These are phyloP conservation scores for Pichiaceae sp. DNA, from an alignment of 1,139 yeast genomes.

Conservation along the genomic window DNA sequence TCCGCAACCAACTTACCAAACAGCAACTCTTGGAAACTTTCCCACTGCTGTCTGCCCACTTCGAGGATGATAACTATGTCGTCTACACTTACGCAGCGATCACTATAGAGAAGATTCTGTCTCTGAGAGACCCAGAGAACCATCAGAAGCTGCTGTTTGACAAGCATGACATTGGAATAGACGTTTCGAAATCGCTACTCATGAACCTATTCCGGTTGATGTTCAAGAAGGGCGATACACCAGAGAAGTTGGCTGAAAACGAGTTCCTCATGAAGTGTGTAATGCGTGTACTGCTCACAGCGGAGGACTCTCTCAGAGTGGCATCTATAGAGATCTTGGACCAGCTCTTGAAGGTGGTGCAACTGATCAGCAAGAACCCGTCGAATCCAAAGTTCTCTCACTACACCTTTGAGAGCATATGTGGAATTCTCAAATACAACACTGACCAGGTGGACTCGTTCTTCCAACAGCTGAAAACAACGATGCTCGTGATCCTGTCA, in stretches of 20 bases:
- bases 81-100: conserved; percentile 92
- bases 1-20: conserved; percentile 88
- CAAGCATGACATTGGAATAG: conserved; percentile 57
- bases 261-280: conserved; percentile 86
- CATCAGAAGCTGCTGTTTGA: conserved; percentile 48
- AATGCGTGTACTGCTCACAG: conserved; percentile 73
- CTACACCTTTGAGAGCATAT: conserved; percentile 81
- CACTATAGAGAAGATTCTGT: conserved; percentile 79
- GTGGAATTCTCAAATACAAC: conserved; percentile 59
- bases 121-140: conserved; percentile 51
- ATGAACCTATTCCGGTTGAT: conserved; percentile 62
- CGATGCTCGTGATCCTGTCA: conserved; percentile 57
- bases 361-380: conserved; percentile 76
- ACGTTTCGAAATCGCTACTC: conserved; percentile 46
- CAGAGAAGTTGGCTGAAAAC: conserved; percentile 91
- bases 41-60: conserved; percentile 70
- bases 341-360: conserved; percentile 63
- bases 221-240: conserved; percentile 49
- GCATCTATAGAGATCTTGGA: conserved; percentile 42
- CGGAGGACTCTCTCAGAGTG: conserved; percentile 51
- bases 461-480: conserved; percentile 56
- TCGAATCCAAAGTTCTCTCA: conserved; percentile 93
- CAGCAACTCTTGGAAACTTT: conserved; percentile 72
- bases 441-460: conserved; percentile 30
- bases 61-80: conserved; percentile 59